Conservation (phyloP, 192 early-diverging fungal species). For the Fimicolochytrium jonesii region DNA sequence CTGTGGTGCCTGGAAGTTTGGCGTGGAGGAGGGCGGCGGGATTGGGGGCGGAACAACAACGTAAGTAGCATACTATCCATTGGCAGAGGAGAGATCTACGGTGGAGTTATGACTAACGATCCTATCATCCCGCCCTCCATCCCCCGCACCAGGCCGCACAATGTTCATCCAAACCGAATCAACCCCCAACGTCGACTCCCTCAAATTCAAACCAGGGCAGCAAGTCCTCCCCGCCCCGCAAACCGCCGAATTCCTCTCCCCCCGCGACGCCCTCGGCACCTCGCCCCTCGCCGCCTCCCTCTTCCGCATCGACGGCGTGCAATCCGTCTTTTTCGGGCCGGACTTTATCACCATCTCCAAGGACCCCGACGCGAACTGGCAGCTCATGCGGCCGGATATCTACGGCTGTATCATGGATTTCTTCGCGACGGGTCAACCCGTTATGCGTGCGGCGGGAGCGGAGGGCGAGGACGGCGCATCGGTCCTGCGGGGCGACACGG, state of each 20-base stretch:
- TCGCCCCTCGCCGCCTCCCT: conserved; percentile 88
- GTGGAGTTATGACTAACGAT: not conserved
- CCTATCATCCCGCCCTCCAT: not conserved
- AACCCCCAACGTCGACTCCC: conserved; percentile 91
- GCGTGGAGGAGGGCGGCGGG: not conserved
- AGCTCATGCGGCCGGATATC: conserved; percentile 95
- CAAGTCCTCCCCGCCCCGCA: conserved; percentile 59
- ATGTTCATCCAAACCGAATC: conserved; percentile 68
- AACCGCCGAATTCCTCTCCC: conserved; percentile 80
- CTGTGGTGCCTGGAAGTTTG: not conserved
- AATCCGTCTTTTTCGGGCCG: conserved; percentile 81
- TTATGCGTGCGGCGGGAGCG: conserved; percentile 44
- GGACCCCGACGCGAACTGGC: conserved; percentile 85
- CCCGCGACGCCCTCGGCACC: conserved; percentile 54
- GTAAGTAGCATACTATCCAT: not conserved
- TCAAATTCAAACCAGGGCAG: conserved; percentile 96
- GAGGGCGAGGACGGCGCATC: conserved; percentile 16
- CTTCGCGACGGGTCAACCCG: conserved; percentile 79
- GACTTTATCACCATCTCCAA: conserved; percentile 97
- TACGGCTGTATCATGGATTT: conserved; percentile 90
- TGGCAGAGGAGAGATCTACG: too few relatives aligned
- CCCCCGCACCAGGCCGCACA: conserved; percentile 16
- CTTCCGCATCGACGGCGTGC: conserved; percentile 92
- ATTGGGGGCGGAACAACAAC: not conserved
- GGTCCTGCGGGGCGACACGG: conserved; percentile 51